Conservation (phyloP, 768 basidiomycete genomes). For the Auriscalpium microsporum region DNA sequence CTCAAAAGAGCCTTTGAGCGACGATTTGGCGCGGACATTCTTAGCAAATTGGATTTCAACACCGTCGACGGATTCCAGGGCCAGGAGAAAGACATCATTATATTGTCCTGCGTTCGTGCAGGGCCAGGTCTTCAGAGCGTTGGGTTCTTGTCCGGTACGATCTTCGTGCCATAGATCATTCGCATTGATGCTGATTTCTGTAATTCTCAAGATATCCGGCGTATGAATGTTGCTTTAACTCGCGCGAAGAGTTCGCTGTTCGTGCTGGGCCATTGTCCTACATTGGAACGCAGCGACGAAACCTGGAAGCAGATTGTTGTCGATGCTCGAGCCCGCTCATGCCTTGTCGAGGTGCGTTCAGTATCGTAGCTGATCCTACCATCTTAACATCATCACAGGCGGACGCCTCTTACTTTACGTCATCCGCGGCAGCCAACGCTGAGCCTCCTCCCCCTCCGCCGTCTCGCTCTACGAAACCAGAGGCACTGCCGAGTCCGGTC, state of each 20-base stretch:
- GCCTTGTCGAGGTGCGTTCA: conserved; percentile 53
- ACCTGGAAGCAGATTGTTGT: conserved; percentile 72
- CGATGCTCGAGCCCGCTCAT: conserved; percentile 61
- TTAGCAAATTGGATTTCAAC: conserved; percentile 79
- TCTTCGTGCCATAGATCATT: neutral
- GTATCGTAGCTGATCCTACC: conserved; percentile 4
- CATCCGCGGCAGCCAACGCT: conserved; percentile 14
- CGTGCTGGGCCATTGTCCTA: conserved; percentile 84
- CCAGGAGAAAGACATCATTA: conserved; percentile 97
- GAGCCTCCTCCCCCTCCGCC: neutral
- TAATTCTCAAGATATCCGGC: conserved; percentile 49
- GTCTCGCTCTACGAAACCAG: neutral
- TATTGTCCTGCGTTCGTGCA: conserved; percentile 92
- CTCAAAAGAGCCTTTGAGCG: conserved; percentile 60
- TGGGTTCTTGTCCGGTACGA: conserved; percentile 79
- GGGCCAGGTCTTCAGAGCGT: conserved; percentile 76
- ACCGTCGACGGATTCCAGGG: conserved; percentile 99
- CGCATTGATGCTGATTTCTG: neutral
- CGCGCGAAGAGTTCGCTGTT: conserved; percentile 92
- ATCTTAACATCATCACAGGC: conserved; percentile 16
- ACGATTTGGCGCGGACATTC: conserved; percentile 63
- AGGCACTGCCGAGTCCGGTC: neutral
- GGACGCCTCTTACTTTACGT: conserved; percentile 33
- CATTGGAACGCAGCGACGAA: conserved; percentile 76
- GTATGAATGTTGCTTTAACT: conserved; percentile 99